A percentile compares a stretch with the other conserved stretches of the same genome.
phyloP scores from a whole-genome alignment of 2,329 filamentous ascomycete species.

The Acrocalymma vagum region DNA sequence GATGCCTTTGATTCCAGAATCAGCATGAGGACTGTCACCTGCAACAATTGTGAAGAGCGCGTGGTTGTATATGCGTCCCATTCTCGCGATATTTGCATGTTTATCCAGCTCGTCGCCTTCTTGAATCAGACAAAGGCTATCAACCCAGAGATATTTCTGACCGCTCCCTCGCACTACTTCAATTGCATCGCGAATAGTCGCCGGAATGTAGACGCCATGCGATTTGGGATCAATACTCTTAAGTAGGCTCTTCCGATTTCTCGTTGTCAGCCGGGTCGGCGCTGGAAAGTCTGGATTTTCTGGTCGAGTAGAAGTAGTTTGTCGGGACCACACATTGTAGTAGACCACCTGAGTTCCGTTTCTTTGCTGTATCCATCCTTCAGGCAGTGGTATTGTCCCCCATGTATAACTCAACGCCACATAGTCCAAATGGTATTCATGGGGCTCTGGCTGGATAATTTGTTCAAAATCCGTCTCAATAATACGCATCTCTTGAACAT shows the following conservation, averaged over 20 bases:
- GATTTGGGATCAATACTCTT: neutral
- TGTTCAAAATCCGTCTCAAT: neutral
- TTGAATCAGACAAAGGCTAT: slow-evolving; percentile 7
- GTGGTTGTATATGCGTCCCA: slow-evolving; percentile 4
- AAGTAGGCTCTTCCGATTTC: neutral
- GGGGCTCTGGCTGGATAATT: neutral
- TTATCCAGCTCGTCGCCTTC: neutral
- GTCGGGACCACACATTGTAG: too few species aligned
- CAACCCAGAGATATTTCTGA: slow-evolving; percentile 8
- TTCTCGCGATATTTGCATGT: slow-evolving; percentile 2
- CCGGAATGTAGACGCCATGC: neutral
- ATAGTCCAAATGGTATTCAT: neutral
- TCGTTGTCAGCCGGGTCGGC: neutral
- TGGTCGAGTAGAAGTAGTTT: too few species aligned
- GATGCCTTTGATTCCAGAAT: slow-evolving; percentile 2
- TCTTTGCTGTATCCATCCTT: slow-evolving; percentile 2
- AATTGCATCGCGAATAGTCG: slow-evolving; percentile 1
- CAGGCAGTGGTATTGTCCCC: neutral
- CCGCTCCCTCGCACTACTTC: slow-evolving; percentile 1
- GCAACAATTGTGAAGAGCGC: slow-evolving; percentile 6
- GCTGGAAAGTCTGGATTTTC: neutral
- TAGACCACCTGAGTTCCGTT: too few species aligned
- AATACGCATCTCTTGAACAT: slow-evolving; percentile 3
- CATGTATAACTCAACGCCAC: slow-evolving; percentile 5
- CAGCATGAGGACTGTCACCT: neutral